Percentiles rank a stretch among this genome's conserved stretches.
Conservation (phyloP, 1,139 yeast species). For the Geotrichum carabidarum region DNA sequence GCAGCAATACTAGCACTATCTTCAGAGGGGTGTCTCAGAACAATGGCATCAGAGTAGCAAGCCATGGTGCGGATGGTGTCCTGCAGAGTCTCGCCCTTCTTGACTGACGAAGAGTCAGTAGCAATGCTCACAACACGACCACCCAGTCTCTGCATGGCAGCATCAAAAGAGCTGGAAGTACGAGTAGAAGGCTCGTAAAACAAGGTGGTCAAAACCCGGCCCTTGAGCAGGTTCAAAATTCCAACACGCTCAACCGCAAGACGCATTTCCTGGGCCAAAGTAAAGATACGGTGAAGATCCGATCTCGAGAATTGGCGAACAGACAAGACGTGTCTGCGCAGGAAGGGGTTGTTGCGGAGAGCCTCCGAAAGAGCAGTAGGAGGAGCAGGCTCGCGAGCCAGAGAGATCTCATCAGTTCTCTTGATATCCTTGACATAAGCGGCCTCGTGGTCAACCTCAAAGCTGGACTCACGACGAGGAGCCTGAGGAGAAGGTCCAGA, state of each 20-base stretch:
- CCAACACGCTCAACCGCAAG: slow-evolving; percentile 96
- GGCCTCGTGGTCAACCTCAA: slow-evolving; percentile 32
- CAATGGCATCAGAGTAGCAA: slow-evolving; percentile 95
- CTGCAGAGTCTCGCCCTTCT: slow-evolving; percentile 97
- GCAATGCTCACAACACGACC: slow-evolving; percentile 91
- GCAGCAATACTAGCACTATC: slow-evolving; percentile 92
- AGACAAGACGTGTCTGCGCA: slow-evolving; percentile 79
- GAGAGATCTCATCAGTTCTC: slow-evolving; percentile 23
- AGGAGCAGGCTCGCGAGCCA: slow-evolving; percentile 55
- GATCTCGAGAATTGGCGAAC: slow-evolving; percentile 82
- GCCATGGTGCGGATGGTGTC: slow-evolving; percentile 94
- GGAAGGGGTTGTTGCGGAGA: slow-evolving; percentile 84
- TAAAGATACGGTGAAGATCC: slow-evolving; percentile 85
- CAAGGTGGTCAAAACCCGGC: slow-evolving; percentile 88
- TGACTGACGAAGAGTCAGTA: slow-evolving; percentile 81
- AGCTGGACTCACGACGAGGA: slow-evolving; percentile 28
- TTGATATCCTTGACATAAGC: slow-evolving; percentile 29
- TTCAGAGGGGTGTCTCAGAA: slow-evolving; percentile 91
- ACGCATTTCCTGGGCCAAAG: slow-evolving; percentile 97
- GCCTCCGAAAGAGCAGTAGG: slow-evolving; percentile 69
- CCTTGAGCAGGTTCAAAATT: slow-evolving; percentile 81
- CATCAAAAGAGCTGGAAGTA: slow-evolving; percentile 93
- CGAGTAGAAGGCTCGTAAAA: slow-evolving; percentile 98
- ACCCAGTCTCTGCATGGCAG: slow-evolving; percentile 99
- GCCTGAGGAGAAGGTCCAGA: slow-evolving; percentile 18